phyloP scores from a whole-genome alignment of 441 rosid species.

The Corymbia calophylla region DNA sequence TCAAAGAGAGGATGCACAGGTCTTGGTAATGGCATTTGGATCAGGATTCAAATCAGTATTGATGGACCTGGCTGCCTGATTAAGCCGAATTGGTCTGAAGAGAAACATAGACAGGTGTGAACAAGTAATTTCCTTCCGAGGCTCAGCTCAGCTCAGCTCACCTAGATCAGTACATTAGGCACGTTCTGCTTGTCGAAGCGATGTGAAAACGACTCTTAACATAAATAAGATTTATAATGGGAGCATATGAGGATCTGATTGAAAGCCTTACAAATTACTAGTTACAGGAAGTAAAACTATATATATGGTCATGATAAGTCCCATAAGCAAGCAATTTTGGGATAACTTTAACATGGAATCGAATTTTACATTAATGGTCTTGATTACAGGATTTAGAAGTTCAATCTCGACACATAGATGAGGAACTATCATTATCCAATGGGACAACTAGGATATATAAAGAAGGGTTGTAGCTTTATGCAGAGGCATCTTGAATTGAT shows the following conservation, averaged over 20 bases:
- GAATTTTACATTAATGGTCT: background rate
- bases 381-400: background rate
- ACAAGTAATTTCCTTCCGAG: background rate
- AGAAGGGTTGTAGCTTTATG: background rate
- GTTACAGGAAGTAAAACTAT: background rate
- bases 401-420: background rate
- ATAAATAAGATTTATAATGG: background rate
- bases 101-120: background rate
- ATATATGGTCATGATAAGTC: background rate
- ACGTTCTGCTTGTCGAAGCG: rapidly evolving
- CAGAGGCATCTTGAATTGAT: background rate
- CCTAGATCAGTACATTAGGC: background rate
- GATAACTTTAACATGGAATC: background rate
- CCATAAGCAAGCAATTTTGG: background rate
- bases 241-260: background rate
- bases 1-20: background rate
- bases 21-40: background rate
- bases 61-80: background rate
- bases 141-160: rapidly evolving
- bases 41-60: background rate
- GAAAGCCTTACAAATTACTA: background rate
- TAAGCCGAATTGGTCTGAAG: background rate
- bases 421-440: background rate
- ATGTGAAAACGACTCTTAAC: background rate
- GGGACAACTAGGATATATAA: background rate